Evolutionary conservation across 805 yeast species (phyloP).

Genomic region (Pichia paraexigua): DNA sequence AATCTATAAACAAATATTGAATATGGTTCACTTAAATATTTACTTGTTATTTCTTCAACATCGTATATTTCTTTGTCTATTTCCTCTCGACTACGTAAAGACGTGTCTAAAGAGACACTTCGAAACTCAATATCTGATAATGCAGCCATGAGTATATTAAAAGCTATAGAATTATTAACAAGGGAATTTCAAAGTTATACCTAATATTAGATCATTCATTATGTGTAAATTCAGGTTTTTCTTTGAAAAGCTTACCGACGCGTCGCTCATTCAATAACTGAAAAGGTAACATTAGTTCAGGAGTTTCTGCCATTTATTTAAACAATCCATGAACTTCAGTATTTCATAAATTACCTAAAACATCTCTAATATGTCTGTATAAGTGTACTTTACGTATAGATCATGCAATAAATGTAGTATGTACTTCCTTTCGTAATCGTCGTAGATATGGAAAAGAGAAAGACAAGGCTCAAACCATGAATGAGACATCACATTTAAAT

Average conservation of each 20-base stretch:
- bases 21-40: slow-evolving; percentile 86
- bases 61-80: slow-evolving; percentile 38
- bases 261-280: neutral
- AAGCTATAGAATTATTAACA: too few relatives aligned
- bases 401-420: neutral
- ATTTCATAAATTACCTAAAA: neutral
- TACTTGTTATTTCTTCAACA: slow-evolving; percentile 51
- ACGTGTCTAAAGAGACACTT: slow-evolving; percentile 15
- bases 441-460: neutral
- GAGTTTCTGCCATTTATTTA: neutral
- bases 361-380: neutral
- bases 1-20: slow-evolving; percentile 88
- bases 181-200: too few relatives aligned
- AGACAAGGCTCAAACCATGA: neutral
- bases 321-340: neutral
- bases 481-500: neutral
- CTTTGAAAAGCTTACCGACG: neutral
- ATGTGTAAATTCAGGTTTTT: too few relatives aligned
- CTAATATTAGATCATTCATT: neutral
- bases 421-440: too few relatives aligned
- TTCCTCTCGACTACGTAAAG: slow-evolving; percentile 6
- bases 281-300: too few relatives aligned
- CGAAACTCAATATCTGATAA: slow-evolving; percentile 12
- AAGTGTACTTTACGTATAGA: neutral
- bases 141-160: neutral